Evolutionary conservation across 2,329 filamentous ascomycete species (phyloP), one percentile per base, ranked within the genome.

Genomic region (Diaporthe sp.): DNA sequence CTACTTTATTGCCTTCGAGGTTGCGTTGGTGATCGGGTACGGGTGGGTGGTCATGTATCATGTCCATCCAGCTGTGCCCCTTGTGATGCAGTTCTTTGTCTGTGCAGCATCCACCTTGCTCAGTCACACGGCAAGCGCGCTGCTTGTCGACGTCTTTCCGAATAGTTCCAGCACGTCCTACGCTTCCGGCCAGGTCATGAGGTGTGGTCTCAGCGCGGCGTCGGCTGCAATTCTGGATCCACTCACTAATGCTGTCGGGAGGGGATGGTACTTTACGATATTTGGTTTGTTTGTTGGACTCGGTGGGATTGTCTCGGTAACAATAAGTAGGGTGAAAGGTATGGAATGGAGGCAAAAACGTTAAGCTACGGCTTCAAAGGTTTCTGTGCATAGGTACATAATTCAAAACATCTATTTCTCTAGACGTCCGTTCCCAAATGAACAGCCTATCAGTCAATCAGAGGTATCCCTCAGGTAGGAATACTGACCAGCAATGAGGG

Each of bases 81-180:
- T 65, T n/a, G 46, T 55, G 7, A 37, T 73, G 31, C 46, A 65
- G 37, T 65, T 73, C 71, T 73, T 73, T 28, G 9, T 62, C n/a
- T 62, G 58, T 19, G 57, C 46, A 17, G 39, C 34, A 9, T 53
- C 44, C 46, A 65, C 58, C 25, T 42, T 62, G n/a, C 58, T 73
- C 58, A 53, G 58, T 44, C 44, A 62, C 34, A 73, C 71, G n/a
- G 44, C 44, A 10, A 65, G 71, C 31, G 71, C 58, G 4, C n/a
- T 73, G 34, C 58, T 57, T 13, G 58, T 73, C 6, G 71, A 73
- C 13, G 44, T 55, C 22, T 73, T 73, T 19, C 71, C 71, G 5
- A 34, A 53, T 12, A 73, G 39, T 46, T 65, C 71, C 4, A 65
- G 57, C 34, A 73, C 71, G 4, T 62, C 46, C 12, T 65, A 55